Evolutionary conservation across 345 rosid genomes (phyloP).

Genomic region (Erysimum cheiranthoides): DNA sequence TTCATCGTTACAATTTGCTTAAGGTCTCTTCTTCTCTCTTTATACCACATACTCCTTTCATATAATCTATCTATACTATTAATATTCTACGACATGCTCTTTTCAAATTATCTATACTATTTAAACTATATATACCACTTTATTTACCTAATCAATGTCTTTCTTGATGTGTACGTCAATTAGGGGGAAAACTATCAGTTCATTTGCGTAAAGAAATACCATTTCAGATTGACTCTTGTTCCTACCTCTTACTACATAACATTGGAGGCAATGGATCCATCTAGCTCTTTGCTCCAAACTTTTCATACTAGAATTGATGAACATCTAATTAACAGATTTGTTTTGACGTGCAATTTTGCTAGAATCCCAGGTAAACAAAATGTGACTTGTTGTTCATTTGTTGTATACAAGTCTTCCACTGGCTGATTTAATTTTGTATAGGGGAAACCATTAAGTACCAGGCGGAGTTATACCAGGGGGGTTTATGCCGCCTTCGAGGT

Average conservation of each 20-base stretch:
- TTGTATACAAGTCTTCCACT: neutral
- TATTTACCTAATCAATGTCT: neutral
- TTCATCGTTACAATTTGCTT: slow-evolving; percentile 4
- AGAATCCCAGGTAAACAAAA: neutral
- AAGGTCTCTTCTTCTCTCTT: neutral
- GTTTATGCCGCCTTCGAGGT: neutral
- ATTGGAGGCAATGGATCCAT: neutral
- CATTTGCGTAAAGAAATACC: neutral
- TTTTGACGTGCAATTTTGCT: neutral
- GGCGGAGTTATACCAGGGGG: too few relatives aligned
- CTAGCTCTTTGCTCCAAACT: neutral
- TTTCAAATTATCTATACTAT: too few relatives aligned
- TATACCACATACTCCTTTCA: neutral
- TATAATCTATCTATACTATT: neutral
- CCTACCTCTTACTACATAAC: neutral
- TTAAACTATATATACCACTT: neutral
- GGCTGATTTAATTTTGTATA: neutral
- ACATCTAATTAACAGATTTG: neutral
- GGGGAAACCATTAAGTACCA: neutral
- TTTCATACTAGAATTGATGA: neutral
- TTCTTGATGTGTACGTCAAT: neutral
- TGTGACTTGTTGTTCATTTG: neutral
- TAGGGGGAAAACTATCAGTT: neutral
- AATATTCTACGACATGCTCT: too few relatives aligned
- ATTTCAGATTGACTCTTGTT: neutral